A percentile compares a stretch with the other conserved stretches of the same genome.
These are phyloP conservation scores for Piloderma croceum DNA, from an alignment of 768 basidiomycete species.

Conservation along the genomic window DNA sequence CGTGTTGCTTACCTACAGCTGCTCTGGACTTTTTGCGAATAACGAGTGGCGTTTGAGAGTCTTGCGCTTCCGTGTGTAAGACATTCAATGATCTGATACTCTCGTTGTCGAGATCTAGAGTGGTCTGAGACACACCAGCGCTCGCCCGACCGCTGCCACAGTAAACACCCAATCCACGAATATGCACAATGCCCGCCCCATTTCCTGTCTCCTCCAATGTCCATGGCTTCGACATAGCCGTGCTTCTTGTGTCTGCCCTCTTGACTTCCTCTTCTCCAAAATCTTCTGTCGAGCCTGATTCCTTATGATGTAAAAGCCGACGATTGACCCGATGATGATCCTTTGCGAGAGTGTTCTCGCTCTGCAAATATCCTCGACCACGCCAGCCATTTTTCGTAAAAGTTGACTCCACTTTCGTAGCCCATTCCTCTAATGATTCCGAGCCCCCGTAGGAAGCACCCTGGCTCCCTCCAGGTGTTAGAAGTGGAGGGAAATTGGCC, in stretches of 20 bases:
- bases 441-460: background rate
- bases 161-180: conserved; percentile 22
- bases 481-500: conserved; percentile 18
- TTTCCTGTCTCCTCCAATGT: conserved; percentile 36
- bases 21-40: conserved; percentile 9
- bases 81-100: conserved; percentile 7
- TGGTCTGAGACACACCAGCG: conserved; percentile 5
- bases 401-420: conserved; percentile 35
- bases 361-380: conserved; percentile 5
- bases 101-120: no score
- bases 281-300: conserved; percentile 2
- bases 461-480: conserved; percentile 24
- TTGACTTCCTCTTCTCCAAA: background rate
- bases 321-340: conserved; percentile 15
- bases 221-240: conserved; percentile 26
- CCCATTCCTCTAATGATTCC: conserved; percentile 43
- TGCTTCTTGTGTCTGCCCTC: conserved; percentile 13
- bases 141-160: conserved; percentile 7
- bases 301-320: conserved; percentile 1
- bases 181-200: conserved; percentile 34
- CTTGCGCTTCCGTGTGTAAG: conserved; percentile 9
- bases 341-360: conserved; percentile 21
- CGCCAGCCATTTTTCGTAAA: no score
- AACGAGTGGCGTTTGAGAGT: conserved; percentile 13
- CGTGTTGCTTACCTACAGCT: conserved; percentile 10